Conservation (phyloP, 768 basidiomycete genomes). For the Panaeolus papilionaceus region DNA sequence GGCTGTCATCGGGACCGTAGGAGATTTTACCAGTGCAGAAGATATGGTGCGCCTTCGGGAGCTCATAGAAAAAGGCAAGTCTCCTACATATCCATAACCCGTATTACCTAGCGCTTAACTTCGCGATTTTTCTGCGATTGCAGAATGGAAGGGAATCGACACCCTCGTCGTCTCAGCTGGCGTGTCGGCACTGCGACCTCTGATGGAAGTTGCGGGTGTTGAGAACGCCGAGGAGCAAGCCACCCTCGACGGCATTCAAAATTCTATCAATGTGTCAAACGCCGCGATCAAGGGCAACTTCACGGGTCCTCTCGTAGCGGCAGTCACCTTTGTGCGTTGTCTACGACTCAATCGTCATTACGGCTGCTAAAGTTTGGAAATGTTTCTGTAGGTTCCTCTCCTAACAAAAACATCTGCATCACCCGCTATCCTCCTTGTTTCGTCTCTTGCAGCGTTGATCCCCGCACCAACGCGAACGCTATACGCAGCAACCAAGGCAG, state of each 20-base stretch:
- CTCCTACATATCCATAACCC: background rate
- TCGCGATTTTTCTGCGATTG: background rate
- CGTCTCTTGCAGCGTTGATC: slow-evolving; percentile 78
- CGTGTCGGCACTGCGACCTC: slow-evolving; percentile 79
- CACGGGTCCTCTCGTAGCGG: slow-evolving; percentile 71
- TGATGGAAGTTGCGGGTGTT: slow-evolving; percentile 73
- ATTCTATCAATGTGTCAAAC: slow-evolving; percentile 59
- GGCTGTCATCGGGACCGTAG: slow-evolving; percentile 56
- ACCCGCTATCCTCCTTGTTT: slow-evolving; percentile 81
- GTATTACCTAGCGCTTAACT: background rate
- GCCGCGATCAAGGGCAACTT: slow-evolving; percentile 71
- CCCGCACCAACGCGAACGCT: slow-evolving; percentile 87
- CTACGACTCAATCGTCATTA: background rate
- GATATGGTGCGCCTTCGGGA: slow-evolving; percentile 71
- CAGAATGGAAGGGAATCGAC: slow-evolving; percentile 86
- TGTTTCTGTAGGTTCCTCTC: slow-evolving; percentile 68
- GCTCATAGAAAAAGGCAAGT: slow-evolving; percentile 56
- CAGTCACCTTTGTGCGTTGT: slow-evolving; percentile 70
- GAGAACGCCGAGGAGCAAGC: slow-evolving; percentile 39
- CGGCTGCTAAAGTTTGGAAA: background rate
- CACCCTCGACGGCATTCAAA: slow-evolving; percentile 60
- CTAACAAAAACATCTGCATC: slow-evolving; percentile 65
- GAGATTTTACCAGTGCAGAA: slow-evolving; percentile 67
- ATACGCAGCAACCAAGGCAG: slow-evolving; percentile 85
- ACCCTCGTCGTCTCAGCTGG: slow-evolving; percentile 86